Percentiles rank a stretch among this genome's conserved stretches.
Conservation (phyloP, 169 alveolate species). For the Cryptosporidium meleagridis region DNA sequence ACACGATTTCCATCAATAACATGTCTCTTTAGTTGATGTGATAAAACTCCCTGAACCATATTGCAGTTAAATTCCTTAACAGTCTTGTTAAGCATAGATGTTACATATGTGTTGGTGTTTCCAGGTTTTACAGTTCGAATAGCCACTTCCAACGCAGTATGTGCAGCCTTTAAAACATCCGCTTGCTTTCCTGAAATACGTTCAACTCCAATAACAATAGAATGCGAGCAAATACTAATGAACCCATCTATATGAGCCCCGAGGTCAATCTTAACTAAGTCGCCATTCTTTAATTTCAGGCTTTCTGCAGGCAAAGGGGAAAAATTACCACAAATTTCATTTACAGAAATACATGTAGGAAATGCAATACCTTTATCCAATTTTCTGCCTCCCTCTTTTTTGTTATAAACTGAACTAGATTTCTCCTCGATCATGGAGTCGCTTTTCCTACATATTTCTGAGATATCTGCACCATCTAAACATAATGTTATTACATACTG, state of each 20-base stretch:
- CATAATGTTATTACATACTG: conserved; percentile 77
- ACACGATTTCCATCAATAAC: conserved; percentile 92
- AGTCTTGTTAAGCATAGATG: conserved; percentile 89
- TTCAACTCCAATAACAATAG: conserved; percentile 82
- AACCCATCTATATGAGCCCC: conserved; percentile 95
- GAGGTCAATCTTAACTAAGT: conserved; percentile 91
- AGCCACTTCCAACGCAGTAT: conserved; percentile 93
- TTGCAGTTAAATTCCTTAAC: conserved; percentile 90
- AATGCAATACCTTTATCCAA: conserved; percentile 95
- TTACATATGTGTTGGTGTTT: conserved; percentile 90
- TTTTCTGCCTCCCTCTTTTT: conserved; percentile 85
- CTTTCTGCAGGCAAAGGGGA: conserved; percentile 90
- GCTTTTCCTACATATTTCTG: conserved; percentile 82
- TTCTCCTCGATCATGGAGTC: conserved; percentile 84
- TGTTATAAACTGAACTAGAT: conserved; percentile 74
- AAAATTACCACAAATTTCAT: conserved; percentile 93
- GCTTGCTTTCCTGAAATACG: conserved; percentile 78
- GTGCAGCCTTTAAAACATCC: conserved; percentile 89
- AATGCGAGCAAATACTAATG: conserved; percentile 91
- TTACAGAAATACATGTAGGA: conserved; percentile 96
- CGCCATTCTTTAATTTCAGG: conserved; percentile 86
- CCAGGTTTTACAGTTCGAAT: conserved; percentile 90
- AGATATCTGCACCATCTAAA: conserved; percentile 85
- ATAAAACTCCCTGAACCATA: conserved; percentile 91
- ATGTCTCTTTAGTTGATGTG: conserved; percentile 94